A percentile compares a stretch with the other conserved stretches of the same genome.
Conservation (phyloP, 1,139 yeast genomes). For the Geotrichum fermentans region DNA sequence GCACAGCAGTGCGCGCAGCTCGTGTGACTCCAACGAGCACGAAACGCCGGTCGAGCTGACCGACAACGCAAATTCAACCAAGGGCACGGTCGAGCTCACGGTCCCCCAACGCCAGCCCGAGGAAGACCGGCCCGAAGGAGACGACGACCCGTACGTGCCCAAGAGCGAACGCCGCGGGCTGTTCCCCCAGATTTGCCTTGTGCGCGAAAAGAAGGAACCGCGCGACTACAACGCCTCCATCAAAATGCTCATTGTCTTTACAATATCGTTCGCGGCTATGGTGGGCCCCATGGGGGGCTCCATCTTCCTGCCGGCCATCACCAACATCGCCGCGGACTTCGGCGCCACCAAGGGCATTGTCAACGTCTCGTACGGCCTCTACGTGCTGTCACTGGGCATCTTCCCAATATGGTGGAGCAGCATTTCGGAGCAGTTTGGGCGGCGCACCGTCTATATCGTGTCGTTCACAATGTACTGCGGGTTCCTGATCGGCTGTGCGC, state of each 20-base stretch:
- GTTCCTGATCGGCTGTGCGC: conserved; percentile 68
- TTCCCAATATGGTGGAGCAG: conserved; percentile 91
- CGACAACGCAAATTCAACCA: neutral
- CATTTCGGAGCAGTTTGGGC: conserved; percentile 62
- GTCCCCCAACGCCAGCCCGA: too few species aligned
- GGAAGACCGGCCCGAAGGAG: neutral
- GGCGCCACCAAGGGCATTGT: conserved; percentile 57
- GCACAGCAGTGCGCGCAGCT: too few species aligned
- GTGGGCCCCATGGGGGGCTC: conserved; percentile 93
- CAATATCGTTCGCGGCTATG: conserved; percentile 69
- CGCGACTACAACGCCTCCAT: conserved; percentile 50
- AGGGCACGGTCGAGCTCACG: too few species aligned
- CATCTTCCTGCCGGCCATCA: conserved; percentile 71
- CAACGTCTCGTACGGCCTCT: conserved; percentile 76
- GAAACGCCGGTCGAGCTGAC: too few species aligned
- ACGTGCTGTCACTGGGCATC: conserved; percentile 65
- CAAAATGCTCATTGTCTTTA: conserved; percentile 54
- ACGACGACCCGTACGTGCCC: conserved; percentile 22
- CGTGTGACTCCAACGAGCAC: too few species aligned
- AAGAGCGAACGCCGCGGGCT: conserved; percentile 29
- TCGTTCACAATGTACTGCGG: conserved; percentile 61
- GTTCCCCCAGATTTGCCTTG: conserved; percentile 40
- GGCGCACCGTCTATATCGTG: conserved; percentile 65
- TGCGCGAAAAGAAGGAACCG: conserved; percentile 74
- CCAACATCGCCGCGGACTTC: conserved; percentile 50